Evolutionary conservation across 805 yeast species (phyloP).

Genomic region (Candida berthetii): DNA sequence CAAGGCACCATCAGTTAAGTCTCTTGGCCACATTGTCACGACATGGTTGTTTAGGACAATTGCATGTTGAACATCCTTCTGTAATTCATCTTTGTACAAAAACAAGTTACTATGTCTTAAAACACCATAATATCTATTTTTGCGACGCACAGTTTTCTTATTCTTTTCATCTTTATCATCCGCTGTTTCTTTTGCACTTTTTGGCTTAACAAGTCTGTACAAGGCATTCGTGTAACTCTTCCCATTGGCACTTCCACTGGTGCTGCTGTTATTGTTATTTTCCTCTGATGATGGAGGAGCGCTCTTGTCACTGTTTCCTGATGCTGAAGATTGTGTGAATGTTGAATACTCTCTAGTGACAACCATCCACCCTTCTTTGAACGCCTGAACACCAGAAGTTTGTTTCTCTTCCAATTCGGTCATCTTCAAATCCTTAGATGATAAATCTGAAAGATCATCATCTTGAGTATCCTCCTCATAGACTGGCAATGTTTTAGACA

Average conservation of each 20-base stretch:
- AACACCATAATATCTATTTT: slow-evolving; percentile 62
- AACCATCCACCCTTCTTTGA: slow-evolving; percentile 70
- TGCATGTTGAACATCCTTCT: slow-evolving; percentile 67
- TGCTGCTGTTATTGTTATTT: background rate
- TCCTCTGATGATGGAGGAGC: no score
- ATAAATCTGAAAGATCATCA: slow-evolving; percentile 16
- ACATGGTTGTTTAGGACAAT: slow-evolving; percentile 67
- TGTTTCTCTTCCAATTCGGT: slow-evolving; percentile 59
- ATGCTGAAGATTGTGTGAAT: slow-evolving; percentile 14
- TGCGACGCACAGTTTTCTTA: slow-evolving; percentile 35
- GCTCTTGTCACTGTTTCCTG: background rate
- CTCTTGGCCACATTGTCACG: slow-evolving; percentile 82
- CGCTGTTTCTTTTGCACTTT: background rate
- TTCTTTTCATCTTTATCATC: slow-evolving; percentile 6
- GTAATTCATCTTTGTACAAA: slow-evolving; percentile 66
- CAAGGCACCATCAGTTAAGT: slow-evolving; percentile 64
- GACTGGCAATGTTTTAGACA: slow-evolving; percentile 27
- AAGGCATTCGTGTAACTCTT: background rate
- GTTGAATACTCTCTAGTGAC: slow-evolving; percentile 76
- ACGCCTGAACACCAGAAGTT: slow-evolving; percentile 58
- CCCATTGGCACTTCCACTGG: background rate
- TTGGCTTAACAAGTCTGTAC: background rate
- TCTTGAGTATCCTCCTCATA: slow-evolving; percentile 19
- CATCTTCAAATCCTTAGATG: slow-evolving; percentile 36
- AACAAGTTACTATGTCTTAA: slow-evolving; percentile 85